Base-by-base conservation (phyloP, 768 basidiomycete species). In the Lactifluus rugatus region DNA sequence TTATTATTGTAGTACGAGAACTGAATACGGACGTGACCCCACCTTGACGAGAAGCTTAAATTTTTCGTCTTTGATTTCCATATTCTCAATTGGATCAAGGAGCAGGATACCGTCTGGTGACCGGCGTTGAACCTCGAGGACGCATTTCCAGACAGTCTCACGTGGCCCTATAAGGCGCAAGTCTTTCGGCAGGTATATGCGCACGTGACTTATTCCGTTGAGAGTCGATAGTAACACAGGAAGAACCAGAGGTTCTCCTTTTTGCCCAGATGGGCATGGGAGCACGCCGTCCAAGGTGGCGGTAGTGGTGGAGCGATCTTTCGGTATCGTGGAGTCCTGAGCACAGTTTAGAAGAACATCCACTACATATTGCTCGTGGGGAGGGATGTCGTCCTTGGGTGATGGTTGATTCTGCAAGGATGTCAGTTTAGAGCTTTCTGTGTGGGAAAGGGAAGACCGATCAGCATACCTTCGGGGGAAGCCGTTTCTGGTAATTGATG, bases 21-120 rank as follows among this genome's bases (percentile, higher is more conserved):
- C 31, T 1, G 25, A 45, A 17, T 14, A 16, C 11, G 31, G n/a
- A 50, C 9, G 47, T 47, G 31, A 23, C 45, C 72, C 44, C 56
- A 93, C 94, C 73, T 89, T 81, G 54, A 97, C 79, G 0, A 98
- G 79, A 48, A 84, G 82, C 66, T 82, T 82, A 74, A 99, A 99
- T 64, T 89, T 92, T 36, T 90, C 89, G 65, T 98, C 96, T 57
- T 87, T 91, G 69, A 99, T 96, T 10, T 84, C 85, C 93, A 98
- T 93, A 68, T 97, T 92, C 66, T 89, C 79, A 28, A 98, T 76
- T 0, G 96, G 96, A 68, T 98, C 96, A 11, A 99, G 76, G 8
- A 94, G 72, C 0, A 88, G 74, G 55, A 97, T 82, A 1, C 93
- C 93, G 47, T 91, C 81, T 0, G 93, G 89, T 73, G 93, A 93